A percentile compares a stretch with the other conserved stretches of the same genome.
Evolutionary conservation across 1,139 yeast species (phyloP).

Genomic region (Magnusiomyces tetraspermus): DNA sequence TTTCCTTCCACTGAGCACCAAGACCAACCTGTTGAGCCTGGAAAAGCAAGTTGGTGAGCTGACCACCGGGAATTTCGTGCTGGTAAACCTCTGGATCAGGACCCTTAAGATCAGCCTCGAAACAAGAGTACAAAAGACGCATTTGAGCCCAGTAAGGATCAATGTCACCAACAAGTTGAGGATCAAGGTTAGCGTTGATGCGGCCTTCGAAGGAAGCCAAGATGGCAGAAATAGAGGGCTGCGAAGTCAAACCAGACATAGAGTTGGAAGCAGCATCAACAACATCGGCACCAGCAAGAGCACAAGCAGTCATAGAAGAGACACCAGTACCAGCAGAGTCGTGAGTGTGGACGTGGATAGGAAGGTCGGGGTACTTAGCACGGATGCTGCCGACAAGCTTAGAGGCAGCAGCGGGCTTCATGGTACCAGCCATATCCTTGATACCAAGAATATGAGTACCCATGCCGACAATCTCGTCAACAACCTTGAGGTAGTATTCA

Average conservation of each 20-base stretch:
- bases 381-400: slow-evolving; percentile 71
- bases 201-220: slow-evolving; percentile 89
- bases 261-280: slow-evolving; percentile 97
- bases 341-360: slow-evolving; percentile 97
- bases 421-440: slow-evolving; percentile 99
- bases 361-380: slow-evolving; percentile 80
- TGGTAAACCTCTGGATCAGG: slow-evolving; percentile 98
- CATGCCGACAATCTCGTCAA: slow-evolving; percentile 76
- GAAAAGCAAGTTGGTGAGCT: slow-evolving; percentile 91
- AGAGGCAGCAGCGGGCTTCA: slow-evolving; percentile 91
- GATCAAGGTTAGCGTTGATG: slow-evolving; percentile 62
- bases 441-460: slow-evolving; percentile 97
- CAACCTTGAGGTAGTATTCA: slow-evolving; percentile 74
- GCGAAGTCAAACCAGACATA: slow-evolving; percentile 97
- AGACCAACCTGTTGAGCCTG: slow-evolving; percentile 98
- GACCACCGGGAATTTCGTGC: slow-evolving; percentile 99
- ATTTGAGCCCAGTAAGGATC: slow-evolving; percentile 98
- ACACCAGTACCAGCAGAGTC: slow-evolving; percentile 99
- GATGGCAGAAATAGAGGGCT: slow-evolving; percentile 89
- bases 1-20: slow-evolving; percentile 92
- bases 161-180: slow-evolving; percentile 61
- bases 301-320: slow-evolving; percentile 91
- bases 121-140: slow-evolving; percentile 91
- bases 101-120: slow-evolving; percentile 97
- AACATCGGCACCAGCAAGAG: slow-evolving; percentile 93